Base-by-base conservation (phyloP, 306 rosid genomes). In the Parietaria judaica region DNA sequence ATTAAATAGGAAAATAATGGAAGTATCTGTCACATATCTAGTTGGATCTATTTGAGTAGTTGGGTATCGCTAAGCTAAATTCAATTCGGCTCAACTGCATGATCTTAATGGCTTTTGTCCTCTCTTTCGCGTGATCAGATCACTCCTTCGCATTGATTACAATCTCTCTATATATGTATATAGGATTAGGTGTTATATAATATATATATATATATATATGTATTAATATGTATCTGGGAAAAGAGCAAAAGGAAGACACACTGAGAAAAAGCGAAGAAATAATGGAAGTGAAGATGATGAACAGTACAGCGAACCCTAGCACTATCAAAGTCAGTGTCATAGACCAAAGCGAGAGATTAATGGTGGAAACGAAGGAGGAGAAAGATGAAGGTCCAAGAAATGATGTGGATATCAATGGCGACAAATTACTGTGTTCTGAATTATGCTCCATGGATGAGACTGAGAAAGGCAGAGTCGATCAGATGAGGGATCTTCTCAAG, bases 381-480 rank as follows among this genome's bases (percentile, higher is more conserved):
- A 38, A 49, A 15, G n/a, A 15, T 15, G 36, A 43, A 60, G 52
- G 3, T 6, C 3, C 5, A 17, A 8, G 36, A 36, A 5, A 56
- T 4, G 14, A 13, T 6, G 9, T 38, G 12, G 4, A 4, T 7
- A 49, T n/a, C 4, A 49, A n/a, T 49, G 53, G 14, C 8, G 10
- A 49, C 31, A 23, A 23, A 23, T 23, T 23, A 2, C 1, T 49
- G 53, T 49, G 14, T 49, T 49, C 53, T 11, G 15, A n/a, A 9
- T 4, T 11, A 49, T 11, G 53, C 15, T 49, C 15, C 10, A 49
- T 60, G 52, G 51, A 23, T 45, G 64, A 60, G 47, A 45, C 3
- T 45, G 64, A 60, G 52, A 60, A 60, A 23, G 45, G 36, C 52
- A 60, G 45, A 60, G 64, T 60, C 14, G 52, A 45, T 51, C 17